These are phyloP conservation scores for Candida glaebosa DNA, from an alignment of 805 yeast genomes.

Conservation along the genomic window DNA sequence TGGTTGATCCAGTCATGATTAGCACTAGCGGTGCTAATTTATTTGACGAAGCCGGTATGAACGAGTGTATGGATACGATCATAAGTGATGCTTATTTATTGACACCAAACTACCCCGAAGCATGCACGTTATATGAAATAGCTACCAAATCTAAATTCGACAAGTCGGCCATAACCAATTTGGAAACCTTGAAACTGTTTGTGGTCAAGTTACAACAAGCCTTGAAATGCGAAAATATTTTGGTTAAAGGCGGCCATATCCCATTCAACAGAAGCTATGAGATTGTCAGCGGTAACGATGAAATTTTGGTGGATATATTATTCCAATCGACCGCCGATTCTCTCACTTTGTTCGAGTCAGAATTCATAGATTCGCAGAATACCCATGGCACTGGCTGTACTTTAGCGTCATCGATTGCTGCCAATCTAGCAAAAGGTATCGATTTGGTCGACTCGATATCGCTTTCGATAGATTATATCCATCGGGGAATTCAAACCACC, in stretches of 20 bases:
- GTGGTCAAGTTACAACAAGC: constrained; percentile 20
- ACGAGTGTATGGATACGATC: constrained; percentile 39
- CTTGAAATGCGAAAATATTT: constrained; percentile 47
- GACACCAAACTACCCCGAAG: constrained; percentile 78
- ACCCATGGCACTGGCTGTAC: constrained; percentile 95
- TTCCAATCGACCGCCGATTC: constrained; percentile 38
- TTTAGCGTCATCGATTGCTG: constrained; percentile 73
- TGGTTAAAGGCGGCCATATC: constrained; percentile 80
- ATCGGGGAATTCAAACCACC: constrained; percentile 50
- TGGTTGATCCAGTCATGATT: constrained; percentile 82
- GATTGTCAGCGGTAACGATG: constrained; percentile 4
- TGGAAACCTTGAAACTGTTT: constrained; percentile 34
- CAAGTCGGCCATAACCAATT: constrained; percentile 10
- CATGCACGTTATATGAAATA: constrained; percentile 37
- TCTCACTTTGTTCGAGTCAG: constrained; percentile 45
- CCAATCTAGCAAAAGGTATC: constrained; percentile 61
- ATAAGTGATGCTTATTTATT: constrained; percentile 54
- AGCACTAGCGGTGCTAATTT: constrained; percentile 73
- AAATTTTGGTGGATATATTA: constrained; percentile 48
- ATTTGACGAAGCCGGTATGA: constrained; percentile 45
- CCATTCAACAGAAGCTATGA: constrained; percentile 33
- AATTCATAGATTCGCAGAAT: constrained; percentile 43
- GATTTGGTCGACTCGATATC: constrained; percentile 48
- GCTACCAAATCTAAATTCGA: constrained; percentile 19
- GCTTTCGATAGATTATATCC: constrained; percentile 62